A percentile compares a stretch with the other conserved stretches of the same genome.
phyloP scores from a whole-genome alignment of 768 basidiomycete species.

The Pleurotus eryngii region DNA sequence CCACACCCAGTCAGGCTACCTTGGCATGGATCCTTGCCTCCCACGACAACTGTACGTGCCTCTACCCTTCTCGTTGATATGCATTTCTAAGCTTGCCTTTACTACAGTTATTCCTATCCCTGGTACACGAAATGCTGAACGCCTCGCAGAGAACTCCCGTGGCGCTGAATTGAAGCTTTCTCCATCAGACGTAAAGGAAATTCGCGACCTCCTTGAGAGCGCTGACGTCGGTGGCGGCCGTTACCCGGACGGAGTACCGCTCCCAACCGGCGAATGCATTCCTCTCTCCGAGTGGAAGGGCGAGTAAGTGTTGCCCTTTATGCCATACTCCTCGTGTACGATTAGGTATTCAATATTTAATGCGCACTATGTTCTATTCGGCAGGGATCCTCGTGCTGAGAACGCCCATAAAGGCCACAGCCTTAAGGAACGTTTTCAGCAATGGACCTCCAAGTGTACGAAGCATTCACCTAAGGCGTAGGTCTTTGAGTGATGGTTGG shows the following conservation, averaged over 20 bases:
- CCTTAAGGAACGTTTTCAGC: background rate
- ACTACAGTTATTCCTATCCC: conserved; percentile 25
- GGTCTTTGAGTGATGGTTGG: no score
- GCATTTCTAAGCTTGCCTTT: background rate
- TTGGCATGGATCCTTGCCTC: conserved; percentile 21
- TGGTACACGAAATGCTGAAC: conserved; percentile 15
- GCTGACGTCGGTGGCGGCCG: conserved; percentile 21
- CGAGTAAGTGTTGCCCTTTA: background rate
- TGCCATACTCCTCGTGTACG: background rate
- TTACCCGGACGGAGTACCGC: conserved; percentile 14
- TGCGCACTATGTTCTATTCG: background rate
- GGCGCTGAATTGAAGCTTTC: conserved; percentile 15
- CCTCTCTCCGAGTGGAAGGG: conserved; percentile 16
- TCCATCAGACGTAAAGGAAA: conserved; percentile 17
- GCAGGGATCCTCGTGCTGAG: background rate
- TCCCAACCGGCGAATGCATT: conserved; percentile 18
- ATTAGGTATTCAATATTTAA: background rate
- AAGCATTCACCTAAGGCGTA: no score
- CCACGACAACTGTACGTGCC: conserved; percentile 15
- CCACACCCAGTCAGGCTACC: conserved; percentile 27
- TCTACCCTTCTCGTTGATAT: background rate
- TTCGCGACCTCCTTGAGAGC: conserved; percentile 16
- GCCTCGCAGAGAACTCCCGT: conserved; percentile 21
- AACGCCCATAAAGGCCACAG: background rate
- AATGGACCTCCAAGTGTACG: background rate